Evolutionary conservation across 176 grass and related monocot species (phyloP), one percentile per base, ranked within the genome.

Genomic region (Aegilops tauschii): DNA sequence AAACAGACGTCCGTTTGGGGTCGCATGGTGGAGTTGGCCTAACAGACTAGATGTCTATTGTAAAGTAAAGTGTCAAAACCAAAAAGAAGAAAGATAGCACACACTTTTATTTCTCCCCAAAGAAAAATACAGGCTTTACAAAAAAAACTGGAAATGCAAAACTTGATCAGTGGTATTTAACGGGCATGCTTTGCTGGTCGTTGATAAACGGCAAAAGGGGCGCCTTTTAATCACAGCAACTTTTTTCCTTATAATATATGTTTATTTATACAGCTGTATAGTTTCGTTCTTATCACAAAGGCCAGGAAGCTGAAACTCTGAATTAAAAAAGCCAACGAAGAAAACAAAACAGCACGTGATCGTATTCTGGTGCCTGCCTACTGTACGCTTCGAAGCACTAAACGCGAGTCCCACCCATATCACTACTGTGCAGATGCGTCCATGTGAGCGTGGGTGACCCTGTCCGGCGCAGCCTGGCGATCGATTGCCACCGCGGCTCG

Each of bases 371-470:
- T 34, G 29, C 2, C 49, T 13, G 50, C 6, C 5, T 14, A 79
- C 37, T 71, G 74, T 16, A 10, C 4, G 3, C 73, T 44, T 80
- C 35, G 68, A 70, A 12, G 62, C 47, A 88, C 63, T 21, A 18
- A 79, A 71, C 36, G 75, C 39, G 82, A 82, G 83, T 86, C 50
- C 37, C 45, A n/a, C 71, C 78, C 83, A 90, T 77, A 84, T 80
- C 64, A 17, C 37, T 9, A 37, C 21, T 5, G 87, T 16, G 71
- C 72, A 17, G 29, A 67, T 39, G 56, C 3, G 28, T 61, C 31
- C 52, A 58, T 36, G 76, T 8, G 73, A 76, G 42, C 73, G 50
- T 54, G 50, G 50, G 32, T n/a, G 76, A 14, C 18, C 20, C 50
- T 79, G 52, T 78, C 52, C 28, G 73, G 73, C 42, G 45, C 28